Evolutionary conservation across 148 eudicot species (phyloP).

Genomic region (Beta vulgaris): DNA sequence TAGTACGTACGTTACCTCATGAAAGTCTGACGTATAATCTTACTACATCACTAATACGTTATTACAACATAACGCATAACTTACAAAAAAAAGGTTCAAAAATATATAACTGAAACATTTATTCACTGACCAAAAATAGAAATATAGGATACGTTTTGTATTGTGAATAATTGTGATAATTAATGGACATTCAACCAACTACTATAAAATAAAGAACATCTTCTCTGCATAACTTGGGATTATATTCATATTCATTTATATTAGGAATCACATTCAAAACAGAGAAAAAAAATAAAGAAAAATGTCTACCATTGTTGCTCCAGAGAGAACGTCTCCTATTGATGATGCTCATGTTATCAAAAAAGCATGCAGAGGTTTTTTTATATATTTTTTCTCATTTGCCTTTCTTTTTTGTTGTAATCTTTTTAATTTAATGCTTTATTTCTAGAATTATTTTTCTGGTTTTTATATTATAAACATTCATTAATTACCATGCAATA

Average conservation of each 20-base stretch:
- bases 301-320: conserved; percentile 72
- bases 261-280: neutral
- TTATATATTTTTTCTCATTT: neutral
- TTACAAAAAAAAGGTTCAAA: too few relatives aligned
- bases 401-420: neutral
- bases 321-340: conserved; percentile 55
- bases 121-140: conserved; percentile 7
- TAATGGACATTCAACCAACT: neutral
- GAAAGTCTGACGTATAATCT: too few relatives aligned
- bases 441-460: neutral
- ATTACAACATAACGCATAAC: too few relatives aligned
- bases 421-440: neutral
- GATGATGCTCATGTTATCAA: conserved; percentile 77
- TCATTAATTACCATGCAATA: neutral
- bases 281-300: neutral
- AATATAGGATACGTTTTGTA: neutral
- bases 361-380: conserved; percentile 65
- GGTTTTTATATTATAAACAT: neutral
- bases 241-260: neutral
- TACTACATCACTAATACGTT: too few relatives aligned
- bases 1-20: too few relatives aligned
- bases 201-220: neutral
- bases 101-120: neutral
- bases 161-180: too few relatives aligned
- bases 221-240: neutral